Base-by-base conservation (phyloP, 1,284 basidiomycete genomes). In the Ganoderma leucocontextum region DNA sequence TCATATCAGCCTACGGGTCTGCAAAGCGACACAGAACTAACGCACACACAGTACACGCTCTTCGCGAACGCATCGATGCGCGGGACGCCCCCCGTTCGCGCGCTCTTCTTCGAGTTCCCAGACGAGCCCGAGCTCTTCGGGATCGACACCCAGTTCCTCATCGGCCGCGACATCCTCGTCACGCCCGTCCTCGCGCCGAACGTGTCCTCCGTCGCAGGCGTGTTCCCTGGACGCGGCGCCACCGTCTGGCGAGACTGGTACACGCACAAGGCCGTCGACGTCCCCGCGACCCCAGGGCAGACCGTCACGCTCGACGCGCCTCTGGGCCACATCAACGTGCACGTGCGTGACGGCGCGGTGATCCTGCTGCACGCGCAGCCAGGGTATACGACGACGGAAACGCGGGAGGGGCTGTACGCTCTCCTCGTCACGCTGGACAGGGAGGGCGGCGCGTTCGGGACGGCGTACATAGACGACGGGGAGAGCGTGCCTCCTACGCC, bases 181-280 rank as follows among this genome's bases (percentile, higher is more conserved):
- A 92, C 92, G 0, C 93, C 93, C 1, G 93, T 94, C 0, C 77
- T 93, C 52, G 80, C 81, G 10, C 90, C 91, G 0, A 92, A 87
- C 66, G 83, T 81, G 22, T 83, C 82, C 2, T 82, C 82, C 9
- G 88, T 90, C 15, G 80, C 85, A 64, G 86, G 85, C 57, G 81
- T 89, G 57, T 88, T 92, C 80, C 89, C 89, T 35, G 90, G 90
- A 0, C 80, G 85, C 66, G 87, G 87, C 15, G 79, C 79, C n/a
- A 85, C 86, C 1, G 80, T 85, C 69, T 95, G 91, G 92, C 85
- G 91, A 59, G 92, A 94, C 79, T 93, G 91, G 87, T 94, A 89
- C 80, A 92, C 89, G 0, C 90, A 92, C 74, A 80, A 86, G 52
- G 81, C 82, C 52, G 84, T 87, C 52, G 79, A 83, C 70, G 79